Evolutionary conservation across 768 basidiomycete species (phyloP).

Genomic region (Trametes coccinea): DNA sequence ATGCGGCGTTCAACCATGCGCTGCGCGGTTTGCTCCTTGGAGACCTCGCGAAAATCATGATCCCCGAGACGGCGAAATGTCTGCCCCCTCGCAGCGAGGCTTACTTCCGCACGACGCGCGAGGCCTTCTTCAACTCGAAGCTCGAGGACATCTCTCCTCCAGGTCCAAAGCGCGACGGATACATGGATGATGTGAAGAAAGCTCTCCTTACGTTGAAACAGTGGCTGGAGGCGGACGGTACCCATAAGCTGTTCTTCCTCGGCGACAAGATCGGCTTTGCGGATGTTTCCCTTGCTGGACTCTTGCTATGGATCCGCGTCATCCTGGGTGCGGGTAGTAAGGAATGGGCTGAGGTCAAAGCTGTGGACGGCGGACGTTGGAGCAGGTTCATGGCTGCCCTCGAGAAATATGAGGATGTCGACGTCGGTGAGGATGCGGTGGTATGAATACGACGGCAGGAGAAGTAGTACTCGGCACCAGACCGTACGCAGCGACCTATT

Average conservation of each 20-base stretch:
- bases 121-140: constrained; percentile 11
- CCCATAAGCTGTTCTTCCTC: constrained; percentile 34
- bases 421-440: constrained; percentile 31
- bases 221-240: constrained; percentile 34
- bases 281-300: constrained; percentile 37
- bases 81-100: constrained; percentile 17
- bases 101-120: constrained; percentile 40
- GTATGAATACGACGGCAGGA: constrained; percentile 24
- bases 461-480: no score
- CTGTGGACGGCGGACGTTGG: constrained; percentile 45
- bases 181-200: constrained; percentile 25
- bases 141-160: constrained; percentile 37
- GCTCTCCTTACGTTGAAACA: constrained; percentile 29
- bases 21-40: constrained; percentile 27
- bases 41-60: constrained; percentile 12
- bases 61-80: constrained; percentile 11
- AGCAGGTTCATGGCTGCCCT: constrained; percentile 34
- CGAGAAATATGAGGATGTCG: constrained; percentile 32
- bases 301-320: constrained; percentile 38
- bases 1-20: constrained; percentile 38
- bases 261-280: constrained; percentile 35
- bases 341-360: constrained; percentile 35
- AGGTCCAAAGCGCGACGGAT: neutral
- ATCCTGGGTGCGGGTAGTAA: constrained; percentile 29
- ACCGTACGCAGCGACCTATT: no score